Percentiles rank a stretch among this genome's conserved stretches.
Conservation (phyloP, 345 rosid genomes). For the Pistacia vera region DNA sequence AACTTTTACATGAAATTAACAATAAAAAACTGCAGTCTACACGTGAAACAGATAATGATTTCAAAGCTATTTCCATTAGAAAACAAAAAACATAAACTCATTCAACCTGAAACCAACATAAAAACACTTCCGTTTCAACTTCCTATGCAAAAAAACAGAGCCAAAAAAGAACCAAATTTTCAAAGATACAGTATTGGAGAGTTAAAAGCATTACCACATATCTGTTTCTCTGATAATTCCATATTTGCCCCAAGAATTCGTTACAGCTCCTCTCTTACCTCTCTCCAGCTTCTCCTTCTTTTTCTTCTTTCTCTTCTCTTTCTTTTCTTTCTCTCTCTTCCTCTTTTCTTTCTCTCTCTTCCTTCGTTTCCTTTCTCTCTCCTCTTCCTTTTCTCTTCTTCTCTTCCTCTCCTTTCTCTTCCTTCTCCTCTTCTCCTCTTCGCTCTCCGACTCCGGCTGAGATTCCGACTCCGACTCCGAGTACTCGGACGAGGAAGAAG, state of each 20-base stretch:
- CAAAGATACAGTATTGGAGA: not conserved
- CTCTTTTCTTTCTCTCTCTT: constrained; percentile 27
- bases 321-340: constrained; percentile 22
- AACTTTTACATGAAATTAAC: not conserved
- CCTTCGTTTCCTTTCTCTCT: constrained; percentile 21
- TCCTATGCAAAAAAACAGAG: not conserved
- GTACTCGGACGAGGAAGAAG: constrained; percentile 37
- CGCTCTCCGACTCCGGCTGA: constrained; percentile 39
- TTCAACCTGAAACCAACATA: not conserved
- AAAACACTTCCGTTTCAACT: not conserved
- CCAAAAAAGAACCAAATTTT: too few species aligned
- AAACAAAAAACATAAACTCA: not conserved
- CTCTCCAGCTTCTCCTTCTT: constrained; percentile 52
- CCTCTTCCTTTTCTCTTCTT: constrained; percentile 18
- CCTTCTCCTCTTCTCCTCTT: constrained; percentile 41
- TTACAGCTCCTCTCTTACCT: constrained; percentile 82
- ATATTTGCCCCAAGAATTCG: constrained; percentile 93
- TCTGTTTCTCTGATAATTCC: constrained; percentile 93
- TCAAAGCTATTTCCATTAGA: not conserved
- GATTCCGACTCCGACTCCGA: constrained; percentile 50
- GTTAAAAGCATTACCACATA: constrained; percentile 65
- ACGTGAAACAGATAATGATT: not conserved
- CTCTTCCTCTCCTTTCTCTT: constrained; percentile 24
- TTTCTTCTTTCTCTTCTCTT: constrained; percentile 40
- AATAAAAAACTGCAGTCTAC: not conserved